Evolutionary conservation across 345 rosid species (phyloP), one percentile per base, ranked within the genome.

Genomic region (Rhodomyrtus tomentosa): DNA sequence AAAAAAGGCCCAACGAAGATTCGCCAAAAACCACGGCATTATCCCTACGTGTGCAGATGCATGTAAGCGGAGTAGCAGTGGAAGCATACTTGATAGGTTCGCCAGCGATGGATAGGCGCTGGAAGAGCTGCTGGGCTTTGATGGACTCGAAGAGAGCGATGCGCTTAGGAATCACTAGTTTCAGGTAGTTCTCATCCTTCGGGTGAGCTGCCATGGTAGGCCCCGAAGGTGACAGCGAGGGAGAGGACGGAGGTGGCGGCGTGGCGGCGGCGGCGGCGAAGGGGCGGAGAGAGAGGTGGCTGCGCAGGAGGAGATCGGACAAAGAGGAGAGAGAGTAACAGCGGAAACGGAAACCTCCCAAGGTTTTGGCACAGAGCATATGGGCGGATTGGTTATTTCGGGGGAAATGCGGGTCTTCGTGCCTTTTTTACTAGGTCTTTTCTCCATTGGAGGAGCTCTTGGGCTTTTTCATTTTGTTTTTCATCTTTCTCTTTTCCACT

Each of bases 51-150:
- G 32, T 32, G 42, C 76, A 68, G 45, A 68, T 68, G 76, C 76
- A 38, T 9, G 73, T 3, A 29, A 55, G 56, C 42, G 24, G 21
- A 4, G 49, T 4, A 84, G 55, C 40, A 48, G 1, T 22, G 29
- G 1, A 16, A 52, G 42, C 51, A 50, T 89, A 95, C 98, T 93
- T 93, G 92, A 98, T 94, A 48, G 95, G 90, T 82, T 95, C 99
- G 55, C 90, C 95, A 2, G 95, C 90, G 6, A 91, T 89, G 59
- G 96, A 92, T 83, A 90, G 89, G 22, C 92, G 90, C 55, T 89
- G 90, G 52, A 92, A 85, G 53, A 89, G 90, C 82, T 93, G 99
- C 84, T 90, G 83, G 3, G 96, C 88, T 83, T 93, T 92, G 88
- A 96, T 89, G 85, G 92, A 82, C 91, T 93, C 90, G 87, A 96